Base-by-base conservation (phyloP, 495 filamentous ascomycete species). In the Penicillium salamii region DNA sequence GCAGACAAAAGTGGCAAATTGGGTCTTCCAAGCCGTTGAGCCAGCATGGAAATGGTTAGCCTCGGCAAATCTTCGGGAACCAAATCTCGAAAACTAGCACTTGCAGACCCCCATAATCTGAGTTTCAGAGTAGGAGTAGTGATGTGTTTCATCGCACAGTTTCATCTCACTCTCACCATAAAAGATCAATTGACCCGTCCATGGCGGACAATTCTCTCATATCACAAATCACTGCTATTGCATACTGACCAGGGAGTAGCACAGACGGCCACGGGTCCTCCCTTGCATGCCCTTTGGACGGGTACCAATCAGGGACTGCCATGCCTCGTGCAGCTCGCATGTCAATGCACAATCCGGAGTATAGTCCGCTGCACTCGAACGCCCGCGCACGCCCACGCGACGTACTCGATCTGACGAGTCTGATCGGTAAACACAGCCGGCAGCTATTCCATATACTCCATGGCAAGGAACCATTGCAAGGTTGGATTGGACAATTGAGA, bases 1-100 rank as follows among this genome's bases (percentile, higher is more conserved):
- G n/a, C n/a, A n/a, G n/a, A n/a, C n/a, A n/a, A n/a, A n/a, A n/a
- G n/a, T n/a, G n/a, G n/a, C n/a, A n/a, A n/a, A n/a, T n/a, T 13
- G 5, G 18, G 2, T n/a, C 28, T 18, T 3, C 11, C 3, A 9
- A 1, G 23, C 40, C 15, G 11, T 43, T 21, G 7, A 12, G 13
- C 23, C 44, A 14, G n/a, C 15, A 38, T 47, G n/a, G n/a, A n/a
- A n/a, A 14, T 13, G 21, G 46, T 32, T 48, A 48, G 35, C 35
- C 28, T 31, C 46, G 46, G 46, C 17, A 32, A 39, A 48, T 48
- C 46, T 31, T 40, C 46, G 46, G 35, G 12, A 18, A 39, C 7
- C 8, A 7, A 7, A 36, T 37, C 21, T 21, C 14, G 9, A 24
- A 8, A 28, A 46, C 9, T 1, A 29, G 4, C n/a, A n/a, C n/a